Conservation (phyloP, 805 yeast genomes). For the Candida montana region DNA sequence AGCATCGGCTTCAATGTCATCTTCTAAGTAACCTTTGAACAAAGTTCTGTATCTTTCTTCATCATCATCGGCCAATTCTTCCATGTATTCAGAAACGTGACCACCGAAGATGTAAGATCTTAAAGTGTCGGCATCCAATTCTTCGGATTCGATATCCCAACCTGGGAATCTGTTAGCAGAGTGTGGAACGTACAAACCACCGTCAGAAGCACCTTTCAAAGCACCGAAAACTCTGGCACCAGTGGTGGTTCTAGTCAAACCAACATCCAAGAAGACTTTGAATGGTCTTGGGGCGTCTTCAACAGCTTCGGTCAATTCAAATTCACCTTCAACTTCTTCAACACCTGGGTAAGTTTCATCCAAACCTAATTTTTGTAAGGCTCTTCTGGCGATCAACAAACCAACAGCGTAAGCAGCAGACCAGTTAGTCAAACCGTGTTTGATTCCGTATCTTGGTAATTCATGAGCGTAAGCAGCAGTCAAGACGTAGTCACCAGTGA, state of each 20-base stretch:
- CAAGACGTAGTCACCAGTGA: slow-evolving; percentile 93
- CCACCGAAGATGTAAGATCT: slow-evolving; percentile 99
- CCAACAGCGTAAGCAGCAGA: slow-evolving; percentile 99
- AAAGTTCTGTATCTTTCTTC: slow-evolving; percentile 97
- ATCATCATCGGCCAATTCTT: slow-evolving; percentile 99
- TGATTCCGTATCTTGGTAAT: slow-evolving; percentile 95
- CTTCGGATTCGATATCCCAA: slow-evolving; percentile 98
- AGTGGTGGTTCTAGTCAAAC: slow-evolving; percentile 99
- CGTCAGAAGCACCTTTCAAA: slow-evolving; percentile 99
- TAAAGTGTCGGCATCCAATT: slow-evolving; percentile 93
- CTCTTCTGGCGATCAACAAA: slow-evolving; percentile 98
- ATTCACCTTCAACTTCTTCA: slow-evolving; percentile 99
- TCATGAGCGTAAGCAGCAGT: slow-evolving; percentile 99
- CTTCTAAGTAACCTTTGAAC: slow-evolving; percentile 94
- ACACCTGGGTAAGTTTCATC: slow-evolving; percentile 98
- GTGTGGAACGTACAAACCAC: slow-evolving; percentile 99
- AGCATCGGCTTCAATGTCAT: slow-evolving; percentile 95
- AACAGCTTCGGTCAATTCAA: slow-evolving; percentile 95
- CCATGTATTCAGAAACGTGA: slow-evolving; percentile 99
- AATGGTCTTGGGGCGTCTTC: slow-evolving; percentile 99
- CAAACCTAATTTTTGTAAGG: slow-evolving; percentile 93
- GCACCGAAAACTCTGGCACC: slow-evolving; percentile 99
- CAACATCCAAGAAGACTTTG: slow-evolving; percentile 98
- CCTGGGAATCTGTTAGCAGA: slow-evolving; percentile 99
- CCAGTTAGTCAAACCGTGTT: slow-evolving; percentile 99